These are phyloP conservation scores for Thraustochytrium striatum DNA, from an alignment of 352 stramenopile species.

Conservation along the genomic window DNA sequence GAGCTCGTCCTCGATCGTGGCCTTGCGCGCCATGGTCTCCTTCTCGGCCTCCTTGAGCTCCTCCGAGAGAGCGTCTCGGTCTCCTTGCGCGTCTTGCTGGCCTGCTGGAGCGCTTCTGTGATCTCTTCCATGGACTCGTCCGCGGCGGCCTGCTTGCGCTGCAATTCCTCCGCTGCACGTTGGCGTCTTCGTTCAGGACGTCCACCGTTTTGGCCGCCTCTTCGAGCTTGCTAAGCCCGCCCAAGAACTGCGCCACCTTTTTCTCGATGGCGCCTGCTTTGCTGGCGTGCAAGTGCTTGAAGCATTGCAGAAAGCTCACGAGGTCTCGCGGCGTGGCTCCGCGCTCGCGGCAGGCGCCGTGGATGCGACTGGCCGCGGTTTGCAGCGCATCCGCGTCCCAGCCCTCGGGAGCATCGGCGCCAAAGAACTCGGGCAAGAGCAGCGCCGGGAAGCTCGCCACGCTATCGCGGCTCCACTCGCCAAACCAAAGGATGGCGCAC, in stretches of 20 bases:
- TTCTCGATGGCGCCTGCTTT: slow-evolving; percentile 74
- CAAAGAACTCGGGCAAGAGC: slow-evolving; percentile 58
- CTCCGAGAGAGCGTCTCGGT: slow-evolving; percentile 71
- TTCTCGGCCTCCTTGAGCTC: slow-evolving; percentile 53
- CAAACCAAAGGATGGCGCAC: slow-evolving; percentile 86
- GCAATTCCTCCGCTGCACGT: slow-evolving; percentile 81
- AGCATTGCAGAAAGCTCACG: slow-evolving; percentile 73
- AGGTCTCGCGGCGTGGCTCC: slow-evolving; percentile 73
- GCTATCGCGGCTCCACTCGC: slow-evolving; percentile 72
- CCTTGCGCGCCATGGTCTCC: slow-evolving; percentile 78
- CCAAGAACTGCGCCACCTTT: slow-evolving; percentile 79
- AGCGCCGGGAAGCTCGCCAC: slow-evolving; percentile 72
- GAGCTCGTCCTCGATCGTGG: slow-evolving; percentile 85
- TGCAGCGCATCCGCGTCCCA: neutral
- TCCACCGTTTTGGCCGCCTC: slow-evolving; percentile 82
- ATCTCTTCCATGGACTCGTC: slow-evolving; percentile 92
- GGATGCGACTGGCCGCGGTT: slow-evolving; percentile 49
- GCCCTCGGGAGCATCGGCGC: slow-evolving; percentile 12
- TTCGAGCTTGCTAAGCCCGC: slow-evolving; percentile 80
- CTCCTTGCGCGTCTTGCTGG: slow-evolving; percentile 77
- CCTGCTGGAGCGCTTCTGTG: slow-evolving; percentile 79
- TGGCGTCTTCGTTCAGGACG: slow-evolving; percentile 75
- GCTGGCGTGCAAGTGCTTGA: slow-evolving; percentile 67
- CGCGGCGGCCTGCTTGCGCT: slow-evolving; percentile 73
- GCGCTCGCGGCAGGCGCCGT: slow-evolving; percentile 52